phyloP scores from a whole-genome alignment of 768 basidiomycete genomes.

The Sporobolomyces pararoseus region DNA sequence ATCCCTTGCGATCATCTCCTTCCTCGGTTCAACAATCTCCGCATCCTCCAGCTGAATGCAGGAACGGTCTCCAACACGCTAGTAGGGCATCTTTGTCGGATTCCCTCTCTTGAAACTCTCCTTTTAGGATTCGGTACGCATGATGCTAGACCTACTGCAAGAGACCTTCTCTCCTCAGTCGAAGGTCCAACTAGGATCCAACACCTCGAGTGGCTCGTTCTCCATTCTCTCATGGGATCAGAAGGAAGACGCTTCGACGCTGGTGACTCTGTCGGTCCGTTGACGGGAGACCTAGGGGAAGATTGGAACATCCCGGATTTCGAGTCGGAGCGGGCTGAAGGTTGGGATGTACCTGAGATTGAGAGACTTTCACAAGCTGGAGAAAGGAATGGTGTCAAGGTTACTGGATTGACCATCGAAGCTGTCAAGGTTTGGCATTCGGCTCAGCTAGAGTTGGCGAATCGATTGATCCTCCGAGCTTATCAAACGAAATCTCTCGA shows the following conservation, averaged over 20 bases:
- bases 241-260: too few species aligned
- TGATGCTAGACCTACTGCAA: not conserved
- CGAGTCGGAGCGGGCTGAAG: too few species aligned
- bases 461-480: not conserved
- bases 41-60: not conserved
- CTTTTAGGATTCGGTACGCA: not conserved
- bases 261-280: too few species aligned
- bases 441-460: not conserved
- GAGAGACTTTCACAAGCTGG: not conserved
- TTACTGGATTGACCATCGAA: not conserved
- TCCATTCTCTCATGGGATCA: too few species aligned
- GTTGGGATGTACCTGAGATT: too few species aligned
- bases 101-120: not conserved
- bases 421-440: not conserved
- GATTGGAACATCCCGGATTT: too few species aligned
- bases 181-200: too few species aligned
- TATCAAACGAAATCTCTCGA: not conserved
- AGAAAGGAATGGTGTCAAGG: not conserved
- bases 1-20: not conserved
- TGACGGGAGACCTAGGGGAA: too few species aligned
- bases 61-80: not conserved
- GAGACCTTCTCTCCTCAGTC: too few species aligned
- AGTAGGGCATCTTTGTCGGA: too few species aligned
- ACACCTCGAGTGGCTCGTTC: too few species aligned
- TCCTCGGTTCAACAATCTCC: not conserved